phyloP scores from a whole-genome alignment of 2,329 filamentous ascomycete species.

The Alternaria infectoria region DNA sequence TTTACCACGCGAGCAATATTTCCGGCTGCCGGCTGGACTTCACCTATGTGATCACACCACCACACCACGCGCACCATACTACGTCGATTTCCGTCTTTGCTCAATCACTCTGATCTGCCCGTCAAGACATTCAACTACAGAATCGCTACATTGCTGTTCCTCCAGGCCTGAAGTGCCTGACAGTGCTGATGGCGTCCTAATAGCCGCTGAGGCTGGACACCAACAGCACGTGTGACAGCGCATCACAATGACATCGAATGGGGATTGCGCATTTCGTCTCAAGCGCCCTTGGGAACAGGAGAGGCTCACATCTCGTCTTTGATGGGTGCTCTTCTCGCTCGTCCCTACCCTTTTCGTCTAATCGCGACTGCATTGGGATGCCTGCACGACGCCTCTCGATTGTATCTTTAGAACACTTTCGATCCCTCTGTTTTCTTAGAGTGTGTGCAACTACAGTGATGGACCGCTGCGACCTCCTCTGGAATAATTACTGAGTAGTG shows the following conservation, averaged over 20 bases:
- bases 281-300: neutral
- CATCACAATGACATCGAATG: constrained; percentile 2
- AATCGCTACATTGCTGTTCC: neutral
- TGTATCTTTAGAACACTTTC: neutral
- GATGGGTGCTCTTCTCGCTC: neutral
- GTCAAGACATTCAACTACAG: neutral
- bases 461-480: neutral
- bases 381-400: neutral
- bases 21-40: neutral
- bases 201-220: constrained; percentile 23
- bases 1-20: neutral
- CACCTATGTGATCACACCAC: neutral
- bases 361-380: neutral
- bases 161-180: neutral
- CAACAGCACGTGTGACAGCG: constrained; percentile 12
- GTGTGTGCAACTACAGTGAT: neutral
- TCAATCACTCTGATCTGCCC: neutral
- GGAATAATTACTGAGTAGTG: neutral
- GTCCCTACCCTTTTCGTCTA: neutral
- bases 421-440: neutral
- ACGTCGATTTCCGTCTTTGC: neutral
- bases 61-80: neutral
- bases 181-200: constrained; percentile 6
- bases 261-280: neutral
- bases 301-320: neutral